Evolutionary conservation across 2,329 filamentous ascomycete genomes (phyloP).

Genomic region (Phialocephala subalpina): DNA sequence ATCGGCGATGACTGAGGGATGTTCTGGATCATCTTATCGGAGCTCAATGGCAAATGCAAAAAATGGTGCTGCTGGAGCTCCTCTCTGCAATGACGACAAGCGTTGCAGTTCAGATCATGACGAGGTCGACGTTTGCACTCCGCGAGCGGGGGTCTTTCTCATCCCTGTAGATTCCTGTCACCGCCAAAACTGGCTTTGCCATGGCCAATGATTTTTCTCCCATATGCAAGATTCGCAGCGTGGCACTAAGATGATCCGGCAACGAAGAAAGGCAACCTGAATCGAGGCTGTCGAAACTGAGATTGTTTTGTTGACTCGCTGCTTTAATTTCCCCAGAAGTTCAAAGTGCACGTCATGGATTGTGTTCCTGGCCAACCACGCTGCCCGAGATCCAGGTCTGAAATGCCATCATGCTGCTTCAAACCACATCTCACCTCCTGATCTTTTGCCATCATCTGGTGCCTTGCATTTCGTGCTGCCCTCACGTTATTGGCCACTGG

Average conservation of each 20-base stretch:
- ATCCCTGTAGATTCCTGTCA: slow-evolving; percentile 16
- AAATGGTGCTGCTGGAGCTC: background rate
- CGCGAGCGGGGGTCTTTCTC: background rate
- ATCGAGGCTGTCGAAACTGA: background rate
- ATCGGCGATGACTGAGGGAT: background rate
- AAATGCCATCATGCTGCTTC: background rate
- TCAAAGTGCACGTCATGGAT: background rate
- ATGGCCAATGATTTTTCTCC: background rate
- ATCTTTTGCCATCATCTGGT: background rate
- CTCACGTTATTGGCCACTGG: background rate
- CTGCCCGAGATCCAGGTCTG: background rate
- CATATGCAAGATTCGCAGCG: background rate
- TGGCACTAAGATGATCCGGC: slow-evolving; percentile 4
- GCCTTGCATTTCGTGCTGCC: background rate
- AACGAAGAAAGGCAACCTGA: slow-evolving; percentile 9
- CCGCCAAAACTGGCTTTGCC: slow-evolving; percentile 13
- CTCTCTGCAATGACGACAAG: slow-evolving; percentile 16
- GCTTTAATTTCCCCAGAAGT: background rate
- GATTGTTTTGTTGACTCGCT: slow-evolving; percentile 6
- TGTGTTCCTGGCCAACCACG: background rate
- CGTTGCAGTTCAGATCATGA: background rate
- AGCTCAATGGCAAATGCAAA: background rate
- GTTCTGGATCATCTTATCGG: slow-evolving; percentile 11
- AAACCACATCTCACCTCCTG: background rate
- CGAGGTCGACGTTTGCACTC: slow-evolving; percentile 8